Evolutionary conservation across 1,284 basidiomycete genomes (phyloP).

Genomic region (Moniliophthora roreri): DNA sequence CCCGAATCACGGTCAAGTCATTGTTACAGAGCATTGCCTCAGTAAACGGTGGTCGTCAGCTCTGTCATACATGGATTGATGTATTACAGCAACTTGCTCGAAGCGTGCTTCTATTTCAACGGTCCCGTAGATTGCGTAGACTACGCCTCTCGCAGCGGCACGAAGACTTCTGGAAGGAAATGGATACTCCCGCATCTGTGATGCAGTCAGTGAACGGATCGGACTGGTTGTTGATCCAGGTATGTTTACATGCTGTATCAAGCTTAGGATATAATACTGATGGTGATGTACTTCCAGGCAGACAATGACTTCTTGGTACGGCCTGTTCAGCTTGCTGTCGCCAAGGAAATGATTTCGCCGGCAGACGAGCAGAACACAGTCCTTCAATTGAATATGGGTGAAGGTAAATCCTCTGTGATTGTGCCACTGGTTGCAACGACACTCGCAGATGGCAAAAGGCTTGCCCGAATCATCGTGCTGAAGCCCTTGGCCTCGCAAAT

Average conservation of each 20-base stretch:
- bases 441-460: conserved; percentile 39
- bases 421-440: conserved; percentile 40
- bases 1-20: too few species aligned
- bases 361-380: conserved; percentile 31
- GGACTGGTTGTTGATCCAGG: conserved; percentile 38
- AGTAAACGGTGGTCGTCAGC: too few species aligned
- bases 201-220: conserved; percentile 15
- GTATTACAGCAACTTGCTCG: too few species aligned
- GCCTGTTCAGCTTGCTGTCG: conserved; percentile 38
- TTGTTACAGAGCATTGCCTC: too few species aligned
- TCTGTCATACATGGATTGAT: too few species aligned
- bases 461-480: conserved; percentile 49
- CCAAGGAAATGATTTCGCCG: conserved; percentile 50
- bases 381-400: conserved; percentile 59
- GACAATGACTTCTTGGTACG: conserved; percentile 43
- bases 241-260: conserved; percentile 1
- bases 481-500: conserved; percentile 43
- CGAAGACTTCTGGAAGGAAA: too few species aligned
- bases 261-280: background rate
- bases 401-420: conserved; percentile 58
- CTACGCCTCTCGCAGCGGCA: too few species aligned
- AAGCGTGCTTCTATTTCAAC: too few species aligned
- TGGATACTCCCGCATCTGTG: too few species aligned
- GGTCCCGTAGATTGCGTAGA: too few species aligned
- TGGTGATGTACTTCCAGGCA: conserved; percentile 28